These are phyloP conservation scores for Phytophthora capsici DNA, from an alignment of 352 stramenopile genomes.

Conservation along the genomic window DNA sequence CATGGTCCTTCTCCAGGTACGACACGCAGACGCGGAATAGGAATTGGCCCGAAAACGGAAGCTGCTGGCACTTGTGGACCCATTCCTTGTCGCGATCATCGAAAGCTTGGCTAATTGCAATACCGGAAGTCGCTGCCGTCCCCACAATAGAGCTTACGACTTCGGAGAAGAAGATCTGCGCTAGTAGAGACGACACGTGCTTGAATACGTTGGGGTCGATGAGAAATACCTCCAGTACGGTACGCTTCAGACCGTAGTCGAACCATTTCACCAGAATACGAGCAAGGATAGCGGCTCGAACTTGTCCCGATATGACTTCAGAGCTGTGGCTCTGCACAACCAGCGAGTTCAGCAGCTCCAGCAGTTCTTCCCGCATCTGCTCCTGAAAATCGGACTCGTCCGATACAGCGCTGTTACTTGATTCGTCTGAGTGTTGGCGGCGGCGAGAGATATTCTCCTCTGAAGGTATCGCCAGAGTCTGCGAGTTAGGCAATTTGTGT, in stretches of 20 bases:
- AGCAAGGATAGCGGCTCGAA: slow-evolving; percentile 73
- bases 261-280: slow-evolving; percentile 88
- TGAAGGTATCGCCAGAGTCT: slow-evolving; percentile 5
- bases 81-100: slow-evolving; percentile 82
- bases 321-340: slow-evolving; percentile 58
- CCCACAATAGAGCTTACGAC: slow-evolving; percentile 62
- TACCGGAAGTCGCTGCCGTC: slow-evolving; percentile 8
- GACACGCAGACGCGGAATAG: slow-evolving; percentile 77
- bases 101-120: slow-evolving; percentile 38
- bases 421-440: slow-evolving; percentile 39
- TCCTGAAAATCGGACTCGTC: slow-evolving; percentile 60
- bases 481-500: slow-evolving; percentile 48
- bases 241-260: slow-evolving; percentile 65
- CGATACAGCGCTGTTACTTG: slow-evolving; percentile 24
- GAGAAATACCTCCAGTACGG: slow-evolving; percentile 70
- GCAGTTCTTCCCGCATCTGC: slow-evolving; percentile 67
- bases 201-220: slow-evolving; percentile 64
- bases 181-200: slow-evolving; percentile 64
- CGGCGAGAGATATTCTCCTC: slow-evolving; percentile 33
- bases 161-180: slow-evolving; percentile 81
- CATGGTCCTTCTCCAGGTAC: slow-evolving; percentile 51
- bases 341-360: slow-evolving; percentile 63
- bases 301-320: slow-evolving; percentile 41
- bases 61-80: slow-evolving; percentile 72
- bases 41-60: slow-evolving; percentile 84